Conservation (phyloP, 1,284 basidiomycete genomes). For the Rhizoctonia solani region DNA sequence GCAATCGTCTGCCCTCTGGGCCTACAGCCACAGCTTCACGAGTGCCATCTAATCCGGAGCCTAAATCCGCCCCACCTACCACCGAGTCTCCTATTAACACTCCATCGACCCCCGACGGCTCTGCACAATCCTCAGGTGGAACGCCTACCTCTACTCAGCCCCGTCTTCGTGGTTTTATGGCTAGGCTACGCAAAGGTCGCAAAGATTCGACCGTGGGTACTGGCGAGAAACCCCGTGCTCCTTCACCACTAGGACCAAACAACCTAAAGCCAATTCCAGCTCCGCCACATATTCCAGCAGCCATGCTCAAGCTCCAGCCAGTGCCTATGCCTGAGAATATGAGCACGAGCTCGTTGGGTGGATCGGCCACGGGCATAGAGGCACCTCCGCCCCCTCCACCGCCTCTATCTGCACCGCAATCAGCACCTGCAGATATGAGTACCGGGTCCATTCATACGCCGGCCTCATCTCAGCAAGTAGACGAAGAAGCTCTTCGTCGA, state of each 20-base stretch:
- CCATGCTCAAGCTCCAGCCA: conserved; percentile 7
- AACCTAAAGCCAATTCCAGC: conserved; percentile 7
- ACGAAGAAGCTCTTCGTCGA: conserved; percentile 61
- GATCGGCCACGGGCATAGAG: conserved; percentile 6
- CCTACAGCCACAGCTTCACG: too few species aligned
- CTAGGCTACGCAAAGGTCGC: conserved; percentile 66
- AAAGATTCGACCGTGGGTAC: conserved; percentile 37
- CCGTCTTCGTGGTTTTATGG: conserved; percentile 76
- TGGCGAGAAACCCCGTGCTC: conserved; percentile 7
- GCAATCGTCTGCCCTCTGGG: conserved; percentile 1
- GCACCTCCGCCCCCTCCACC: neutral
- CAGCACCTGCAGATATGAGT: neutral
- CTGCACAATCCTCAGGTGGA: conserved; percentile 62
- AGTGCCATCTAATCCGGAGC: too few species aligned
- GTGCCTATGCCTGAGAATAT: conserved; percentile 19
- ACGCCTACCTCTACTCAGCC: conserved; percentile 50
- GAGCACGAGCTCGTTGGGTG: conserved; percentile 22
- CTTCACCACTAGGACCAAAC: conserved; percentile 24
- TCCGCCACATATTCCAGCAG: conserved; percentile 27
- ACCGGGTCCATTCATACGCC: neutral
- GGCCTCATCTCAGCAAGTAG: conserved; percentile 30
- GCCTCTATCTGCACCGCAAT: neutral
- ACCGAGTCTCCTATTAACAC: conserved; percentile 44
- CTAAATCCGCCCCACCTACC: conserved; percentile 40
- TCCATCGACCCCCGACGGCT: conserved; percentile 53